Conservation (phyloP, 768 basidiomycete genomes). For the Amanita subjunquillea region DNA sequence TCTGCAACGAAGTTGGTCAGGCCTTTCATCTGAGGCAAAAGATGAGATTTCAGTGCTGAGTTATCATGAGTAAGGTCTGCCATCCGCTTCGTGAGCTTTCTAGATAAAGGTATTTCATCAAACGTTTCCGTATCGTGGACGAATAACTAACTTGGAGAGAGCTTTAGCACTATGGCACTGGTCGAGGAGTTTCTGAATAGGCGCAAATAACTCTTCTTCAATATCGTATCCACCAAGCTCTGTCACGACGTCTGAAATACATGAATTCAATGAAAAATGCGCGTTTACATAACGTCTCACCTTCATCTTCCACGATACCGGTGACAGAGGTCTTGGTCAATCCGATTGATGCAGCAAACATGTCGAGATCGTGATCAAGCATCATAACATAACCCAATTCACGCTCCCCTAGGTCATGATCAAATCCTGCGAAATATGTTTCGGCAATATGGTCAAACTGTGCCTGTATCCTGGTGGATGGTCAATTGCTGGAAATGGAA, state of each 20-base stretch:
- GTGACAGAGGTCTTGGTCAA: conserved; percentile 80
- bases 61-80: conserved; percentile 72
- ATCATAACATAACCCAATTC: conserved; percentile 75
- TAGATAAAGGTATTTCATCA: conserved; percentile 18
- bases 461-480: conserved; percentile 62
- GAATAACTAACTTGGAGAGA: conserved; percentile 53
- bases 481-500: not conserved
- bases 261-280: not conserved
- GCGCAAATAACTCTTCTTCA: conserved; percentile 67
- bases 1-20: conserved; percentile 68
- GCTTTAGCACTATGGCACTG: conserved; percentile 75
- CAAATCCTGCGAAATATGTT: conserved; percentile 72
- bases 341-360: conserved; percentile 86
- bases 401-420: conserved; percentile 84
- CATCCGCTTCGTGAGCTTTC: conserved; percentile 81
- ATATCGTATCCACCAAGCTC: conserved; percentile 72
- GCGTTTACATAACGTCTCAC: conserved; percentile 22
- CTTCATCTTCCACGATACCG: conserved; percentile 67
- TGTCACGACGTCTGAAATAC: conserved; percentile 48
- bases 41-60: conserved; percentile 57
- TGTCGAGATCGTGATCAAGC: conserved; percentile 88
- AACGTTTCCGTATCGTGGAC: not conserved
- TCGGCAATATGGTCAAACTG: conserved; percentile 92
- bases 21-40: conserved; percentile 63
- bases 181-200: conserved; percentile 74